Evolutionary conservation across 257 asterid genomes (phyloP).

Genomic region (Petrea volubilis): DNA sequence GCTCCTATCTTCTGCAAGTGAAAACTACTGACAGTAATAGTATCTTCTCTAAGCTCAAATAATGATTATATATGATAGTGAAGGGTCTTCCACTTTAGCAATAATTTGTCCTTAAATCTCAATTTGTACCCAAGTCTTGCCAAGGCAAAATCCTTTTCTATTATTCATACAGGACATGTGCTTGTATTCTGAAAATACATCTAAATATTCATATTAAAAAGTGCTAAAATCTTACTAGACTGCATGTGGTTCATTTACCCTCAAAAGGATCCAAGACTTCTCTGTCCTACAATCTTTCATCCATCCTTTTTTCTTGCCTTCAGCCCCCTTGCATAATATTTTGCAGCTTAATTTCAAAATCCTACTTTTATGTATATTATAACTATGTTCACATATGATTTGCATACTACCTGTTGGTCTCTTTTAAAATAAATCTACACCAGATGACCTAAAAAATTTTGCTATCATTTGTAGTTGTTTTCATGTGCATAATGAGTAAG

Average conservation of each 20-base stretch:
- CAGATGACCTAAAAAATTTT: not conserved
- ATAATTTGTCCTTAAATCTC: not conserved
- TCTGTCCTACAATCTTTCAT: not conserved
- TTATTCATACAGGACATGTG: not conserved
- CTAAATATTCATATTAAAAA: not conserved
- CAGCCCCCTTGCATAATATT: not conserved
- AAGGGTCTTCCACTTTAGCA: not conserved
- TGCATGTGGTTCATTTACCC: not conserved
- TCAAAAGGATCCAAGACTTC: conserved; percentile 6
- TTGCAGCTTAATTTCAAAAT: not conserved
- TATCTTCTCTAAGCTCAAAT: not conserved
- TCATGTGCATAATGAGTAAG: not conserved
- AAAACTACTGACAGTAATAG: not conserved
- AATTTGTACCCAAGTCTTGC: not conserved
- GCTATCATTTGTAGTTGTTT: not conserved
- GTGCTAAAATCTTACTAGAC: not conserved
- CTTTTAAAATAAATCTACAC: not conserved
- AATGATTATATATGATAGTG: not conserved
- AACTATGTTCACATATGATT: not conserved
- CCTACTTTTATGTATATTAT: not conserved
- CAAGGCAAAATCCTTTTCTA: not conserved
- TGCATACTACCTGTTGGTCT: not conserved
- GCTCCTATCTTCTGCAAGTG: conserved; percentile 12
- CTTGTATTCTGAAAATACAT: not conserved
- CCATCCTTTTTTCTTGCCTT: not conserved